Conservation (phyloP, 805 yeast genomes). For the Yarrowia divulgata region DNA sequence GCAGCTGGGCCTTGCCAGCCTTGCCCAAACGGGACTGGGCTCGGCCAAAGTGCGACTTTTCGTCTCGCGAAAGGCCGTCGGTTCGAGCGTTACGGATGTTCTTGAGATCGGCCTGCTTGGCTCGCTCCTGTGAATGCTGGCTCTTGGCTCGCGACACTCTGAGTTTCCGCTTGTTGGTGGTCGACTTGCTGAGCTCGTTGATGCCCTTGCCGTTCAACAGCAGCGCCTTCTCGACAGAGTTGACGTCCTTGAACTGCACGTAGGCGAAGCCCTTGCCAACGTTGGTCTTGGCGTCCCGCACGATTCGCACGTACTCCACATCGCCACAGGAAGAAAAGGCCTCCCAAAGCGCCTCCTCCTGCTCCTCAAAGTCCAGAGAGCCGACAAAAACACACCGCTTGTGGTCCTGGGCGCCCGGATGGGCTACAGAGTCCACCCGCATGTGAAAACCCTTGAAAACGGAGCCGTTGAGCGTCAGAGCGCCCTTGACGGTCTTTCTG, state of each 20-base stretch:
- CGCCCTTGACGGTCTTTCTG: constrained; percentile 57
- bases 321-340: constrained; percentile 73
- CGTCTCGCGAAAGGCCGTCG: constrained; percentile 62
- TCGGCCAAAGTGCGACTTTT: constrained; percentile 80
- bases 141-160: constrained; percentile 55
- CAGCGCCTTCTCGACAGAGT: constrained; percentile 81
- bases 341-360: constrained; percentile 87
- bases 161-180: constrained; percentile 61
- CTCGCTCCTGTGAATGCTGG: constrained; percentile 44
- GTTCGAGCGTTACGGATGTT: constrained; percentile 47
- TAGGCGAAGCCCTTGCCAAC: constrained; percentile 98
- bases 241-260: constrained; percentile 76
- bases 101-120: constrained; percentile 26
- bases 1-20: constrained; percentile 74
- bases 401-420: constrained; percentile 85
- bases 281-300: constrained; percentile 92
- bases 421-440: constrained; percentile 91
- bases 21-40: constrained; percentile 77
- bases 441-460: constrained; percentile 76
- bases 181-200: constrained; percentile 30
- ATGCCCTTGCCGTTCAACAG: constrained; percentile 74
- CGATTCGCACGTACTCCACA: constrained; percentile 86
- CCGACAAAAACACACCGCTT: constrained; percentile 90
- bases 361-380: constrained; percentile 89
- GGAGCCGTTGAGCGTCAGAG: constrained; percentile 65